Base-by-base conservation (phyloP, 768 basidiomycete species). In the Russula earlei region DNA sequence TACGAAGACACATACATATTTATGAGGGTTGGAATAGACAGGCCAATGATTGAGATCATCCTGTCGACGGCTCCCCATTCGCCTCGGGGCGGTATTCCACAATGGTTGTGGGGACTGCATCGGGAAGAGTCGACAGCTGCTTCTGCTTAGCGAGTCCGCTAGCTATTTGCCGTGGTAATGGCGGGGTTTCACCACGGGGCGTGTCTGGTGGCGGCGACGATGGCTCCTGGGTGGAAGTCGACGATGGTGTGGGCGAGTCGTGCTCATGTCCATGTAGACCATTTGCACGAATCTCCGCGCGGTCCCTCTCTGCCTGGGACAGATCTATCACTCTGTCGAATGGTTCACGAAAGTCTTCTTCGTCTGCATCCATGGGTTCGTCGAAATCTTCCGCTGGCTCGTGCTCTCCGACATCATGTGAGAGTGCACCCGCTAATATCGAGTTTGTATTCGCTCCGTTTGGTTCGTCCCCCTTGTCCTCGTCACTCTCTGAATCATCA, bases 71-170 rank as follows among this genome's bases (percentile, higher is more conserved):
- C 67, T 79, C 78, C 70, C 86, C 84, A 66, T 79, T 84, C 54
- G 72, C 68, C 65, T 86, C 82, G 68, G 82, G 69, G 36, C 85
- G 72, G n/a, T 82, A 83, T 64, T 87, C 85, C 29, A 71, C 76
- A 65, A 77, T 71, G 11, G 75, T 76, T 75, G 52, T 71, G 75
- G 59, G 85, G 83, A n/a, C n/a, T 27, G 80, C 81, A 49, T 72
- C 70, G 12, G 83, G 79, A 36, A 71, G 66, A 6, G 77, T 71
- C 19, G 72, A 67, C 40, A 81, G 69, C 63, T 85, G 85, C 54
- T 71, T 69, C 25, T 74, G 74, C 5, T 55, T 58, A 37, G 70
- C 64, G 55, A 75, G 76, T 40, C 80, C 82, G 10, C 29, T 31
- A 59, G 71, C 67, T 41, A 71, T 66, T 27, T 68, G 69, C 48